phyloP scores from a whole-genome alignment of 306 rosid species.

The Glycine tomentella region DNA sequence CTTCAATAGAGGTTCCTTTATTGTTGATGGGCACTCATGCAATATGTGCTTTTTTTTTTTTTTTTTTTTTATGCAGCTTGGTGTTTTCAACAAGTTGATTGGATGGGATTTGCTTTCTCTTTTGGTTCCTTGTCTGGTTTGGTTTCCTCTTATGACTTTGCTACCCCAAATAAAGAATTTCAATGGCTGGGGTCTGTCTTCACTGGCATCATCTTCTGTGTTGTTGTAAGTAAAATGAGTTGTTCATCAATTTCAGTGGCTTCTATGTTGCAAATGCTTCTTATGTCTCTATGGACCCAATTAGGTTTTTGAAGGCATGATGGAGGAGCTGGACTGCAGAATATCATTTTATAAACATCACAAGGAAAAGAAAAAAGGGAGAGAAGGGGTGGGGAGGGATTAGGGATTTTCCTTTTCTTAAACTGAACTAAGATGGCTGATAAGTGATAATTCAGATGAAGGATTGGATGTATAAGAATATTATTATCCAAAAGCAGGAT shows the following conservation, averaged over 20 bases:
- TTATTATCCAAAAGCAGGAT: too few relatives aligned
- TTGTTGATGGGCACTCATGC: slow-evolving; percentile 4
- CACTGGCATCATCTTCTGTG: slow-evolving; percentile 71
- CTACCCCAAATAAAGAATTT: slow-evolving; percentile 57
- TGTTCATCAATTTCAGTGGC: slow-evolving; percentile 9
- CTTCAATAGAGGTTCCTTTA: neutral
- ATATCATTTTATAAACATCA: slow-evolving; percentile 3
- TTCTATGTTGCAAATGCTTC: slow-evolving; percentile 27
- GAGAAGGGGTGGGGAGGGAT: neutral
- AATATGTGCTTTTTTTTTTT: too few relatives aligned
- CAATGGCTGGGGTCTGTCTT: slow-evolving; percentile 68
- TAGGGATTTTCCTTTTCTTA: slow-evolving; percentile 27
- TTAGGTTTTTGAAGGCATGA: slow-evolving; percentile 15
- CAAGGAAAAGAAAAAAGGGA: neutral
- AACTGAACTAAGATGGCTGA: slow-evolving; percentile 3
- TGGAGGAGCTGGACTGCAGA: too few relatives aligned
- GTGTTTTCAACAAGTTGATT: slow-evolving; percentile 34
- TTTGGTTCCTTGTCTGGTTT: slow-evolving; percentile 47
- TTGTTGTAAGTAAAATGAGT: slow-evolving; percentile 68
- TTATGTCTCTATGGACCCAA: slow-evolving; percentile 15
- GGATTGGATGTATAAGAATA: slow-evolving; percentile 5
- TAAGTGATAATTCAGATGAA: neutral
- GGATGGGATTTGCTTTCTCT: slow-evolving; percentile 55
- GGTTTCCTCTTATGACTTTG: slow-evolving; percentile 50
- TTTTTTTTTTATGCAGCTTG: slow-evolving; percentile 49